Evolutionary conservation across 371 early-diverging fungal species (phyloP).

Genomic region (Mucor plumbeus): DNA sequence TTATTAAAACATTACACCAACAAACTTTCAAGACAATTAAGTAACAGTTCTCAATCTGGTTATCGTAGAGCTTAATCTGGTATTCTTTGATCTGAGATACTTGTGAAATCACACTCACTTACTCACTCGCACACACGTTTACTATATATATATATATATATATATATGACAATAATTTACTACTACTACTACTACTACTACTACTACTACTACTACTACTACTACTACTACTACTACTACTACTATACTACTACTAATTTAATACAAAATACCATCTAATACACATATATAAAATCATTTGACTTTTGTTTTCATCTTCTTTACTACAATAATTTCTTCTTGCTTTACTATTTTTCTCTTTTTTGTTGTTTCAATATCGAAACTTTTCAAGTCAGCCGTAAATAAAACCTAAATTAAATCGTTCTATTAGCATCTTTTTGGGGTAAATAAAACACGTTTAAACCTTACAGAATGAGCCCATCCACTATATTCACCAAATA

Average conservation of each 20-base stretch:
- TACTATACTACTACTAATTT: slow-evolving; percentile 9
- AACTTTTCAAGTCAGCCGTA: slow-evolving; percentile 58
- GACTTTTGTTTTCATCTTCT: background rate
- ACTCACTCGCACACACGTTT: background rate
- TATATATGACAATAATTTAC: too few species aligned
- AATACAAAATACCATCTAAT: background rate
- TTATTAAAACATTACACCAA: slow-evolving; percentile 28
- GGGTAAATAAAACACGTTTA: background rate
- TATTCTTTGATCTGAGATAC: too few species aligned
- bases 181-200: slow-evolving; percentile 6
- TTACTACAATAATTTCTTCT: background rate
- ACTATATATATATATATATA: background rate
- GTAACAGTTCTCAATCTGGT: slow-evolving; percentile 9
- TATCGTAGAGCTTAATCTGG: slow-evolving; percentile 7
- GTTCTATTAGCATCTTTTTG: background rate
- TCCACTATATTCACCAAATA: slow-evolving; percentile 89
- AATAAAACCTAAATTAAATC: slow-evolving; percentile 46
- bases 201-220: slow-evolving; percentile 7
- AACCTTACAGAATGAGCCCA: slow-evolving; percentile 89
- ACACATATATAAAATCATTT: background rate
- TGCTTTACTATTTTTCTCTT: slow-evolving; percentile 3
- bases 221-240: slow-evolving; percentile 12
- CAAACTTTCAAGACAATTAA: slow-evolving; percentile 26
- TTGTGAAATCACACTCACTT: background rate
- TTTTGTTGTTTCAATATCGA: slow-evolving; percentile 18